Percentiles rank a stretch among this genome's conserved stretches.
Conservation (phyloP, 306 rosid species). For the Vicia sativa region DNA sequence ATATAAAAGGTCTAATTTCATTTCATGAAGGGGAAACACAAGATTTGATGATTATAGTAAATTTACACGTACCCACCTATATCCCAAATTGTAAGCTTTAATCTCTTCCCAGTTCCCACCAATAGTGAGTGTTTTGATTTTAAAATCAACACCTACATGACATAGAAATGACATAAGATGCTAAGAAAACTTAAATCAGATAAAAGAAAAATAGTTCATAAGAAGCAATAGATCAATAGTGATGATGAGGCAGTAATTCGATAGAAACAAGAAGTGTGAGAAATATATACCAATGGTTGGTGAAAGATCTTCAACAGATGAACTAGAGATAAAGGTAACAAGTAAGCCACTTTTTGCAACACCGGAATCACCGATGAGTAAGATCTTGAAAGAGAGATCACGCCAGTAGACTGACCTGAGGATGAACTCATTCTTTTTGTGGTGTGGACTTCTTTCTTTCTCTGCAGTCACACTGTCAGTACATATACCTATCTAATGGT, state of each 20-base stretch:
- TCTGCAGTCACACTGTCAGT: too few relatives aligned
- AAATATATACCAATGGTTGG: conserved; percentile 97
- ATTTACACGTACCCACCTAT: conserved; percentile 53
- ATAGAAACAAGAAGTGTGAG: too few relatives aligned
- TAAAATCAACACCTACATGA: conserved; percentile 89
- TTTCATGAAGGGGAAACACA: too few relatives aligned
- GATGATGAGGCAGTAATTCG: not conserved
- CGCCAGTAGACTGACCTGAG: conserved; percentile 66
- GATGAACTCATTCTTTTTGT: conserved; percentile 72
- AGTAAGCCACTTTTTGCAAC: conserved; percentile 95
- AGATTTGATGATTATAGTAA: too few relatives aligned
- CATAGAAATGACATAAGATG: conserved; percentile 9
- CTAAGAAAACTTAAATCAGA: too few relatives aligned
- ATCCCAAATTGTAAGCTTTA: conserved; percentile 97
- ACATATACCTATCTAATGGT: too few relatives aligned
- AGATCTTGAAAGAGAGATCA: conserved; percentile 96
- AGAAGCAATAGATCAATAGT: not conserved
- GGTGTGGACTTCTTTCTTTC: conserved; percentile 25
- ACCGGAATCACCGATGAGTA: conserved; percentile 95
- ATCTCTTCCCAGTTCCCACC: conserved; percentile 87
- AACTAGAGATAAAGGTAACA: conserved; percentile 78
- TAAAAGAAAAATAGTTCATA: too few relatives aligned
- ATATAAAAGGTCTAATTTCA: too few relatives aligned
- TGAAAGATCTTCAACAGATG: conserved; percentile 64
- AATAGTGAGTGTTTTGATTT: conserved; percentile 79